Conservation (phyloP, 2,329 filamentous ascomycete genomes). For the Colletotrichum endophyticum region DNA sequence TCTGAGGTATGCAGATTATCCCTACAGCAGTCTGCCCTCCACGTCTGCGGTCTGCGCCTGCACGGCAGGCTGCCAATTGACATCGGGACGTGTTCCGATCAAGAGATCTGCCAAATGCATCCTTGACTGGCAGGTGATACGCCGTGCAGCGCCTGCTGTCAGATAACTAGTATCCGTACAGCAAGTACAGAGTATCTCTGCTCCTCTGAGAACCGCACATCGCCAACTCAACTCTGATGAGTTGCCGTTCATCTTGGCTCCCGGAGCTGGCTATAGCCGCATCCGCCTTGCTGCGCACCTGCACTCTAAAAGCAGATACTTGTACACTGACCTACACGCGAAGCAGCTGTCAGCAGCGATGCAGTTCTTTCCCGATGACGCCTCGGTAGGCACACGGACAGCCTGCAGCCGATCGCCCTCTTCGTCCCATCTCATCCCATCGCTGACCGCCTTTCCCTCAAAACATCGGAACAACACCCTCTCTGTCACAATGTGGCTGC, state of each 20-base stretch:
- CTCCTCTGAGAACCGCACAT: not conserved
- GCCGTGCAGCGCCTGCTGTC: not conserved
- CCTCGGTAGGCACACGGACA: not conserved
- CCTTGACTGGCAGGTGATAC: not conserved
- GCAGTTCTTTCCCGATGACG: not conserved
- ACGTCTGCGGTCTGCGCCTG: not conserved
- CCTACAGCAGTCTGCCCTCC: not conserved
- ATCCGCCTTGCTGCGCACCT: not conserved
- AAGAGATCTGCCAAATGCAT: not conserved
- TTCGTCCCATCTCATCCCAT: not conserved
- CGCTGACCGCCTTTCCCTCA: slow-evolving; percentile 7
- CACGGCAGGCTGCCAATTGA: not conserved
- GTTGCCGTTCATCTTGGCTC: not conserved
- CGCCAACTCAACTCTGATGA: not conserved
- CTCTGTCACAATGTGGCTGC: not conserved
- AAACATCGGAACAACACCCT: not conserved
- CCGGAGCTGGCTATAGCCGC: not conserved
- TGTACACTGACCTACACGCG: not conserved
- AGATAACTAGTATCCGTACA: not conserved
- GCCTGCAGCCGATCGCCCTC: not conserved
- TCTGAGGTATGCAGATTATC: not conserved
- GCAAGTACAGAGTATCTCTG: not conserved
- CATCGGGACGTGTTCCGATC: not conserved
- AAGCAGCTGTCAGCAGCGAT: not conserved
- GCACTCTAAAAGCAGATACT: not conserved